These are phyloP conservation scores for Candida sakaeoensis DNA, from an alignment of 805 yeast species.

Conservation along the genomic window DNA sequence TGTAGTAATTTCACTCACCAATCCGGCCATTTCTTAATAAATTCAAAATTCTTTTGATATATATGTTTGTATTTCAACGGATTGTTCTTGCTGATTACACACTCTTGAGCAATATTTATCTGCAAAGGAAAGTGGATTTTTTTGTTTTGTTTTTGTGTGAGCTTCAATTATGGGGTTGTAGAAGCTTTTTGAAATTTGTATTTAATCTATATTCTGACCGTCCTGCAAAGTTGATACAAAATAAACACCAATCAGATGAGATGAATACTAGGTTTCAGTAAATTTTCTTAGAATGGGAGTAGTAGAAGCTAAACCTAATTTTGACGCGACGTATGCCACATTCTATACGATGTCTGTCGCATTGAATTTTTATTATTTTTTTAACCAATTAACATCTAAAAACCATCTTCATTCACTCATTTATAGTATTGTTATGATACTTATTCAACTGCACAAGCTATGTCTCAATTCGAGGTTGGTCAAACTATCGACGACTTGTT, in stretches of 20 bases:
- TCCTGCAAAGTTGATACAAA: too few species aligned
- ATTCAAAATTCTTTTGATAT: background rate
- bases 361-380: background rate
- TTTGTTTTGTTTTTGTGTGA: background rate
- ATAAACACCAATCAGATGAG: too few species aligned
- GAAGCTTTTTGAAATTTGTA: too few species aligned
- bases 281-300: too few species aligned
- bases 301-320: background rate
- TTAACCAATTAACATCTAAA: background rate
- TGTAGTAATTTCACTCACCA: background rate
- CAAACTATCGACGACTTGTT: background rate
- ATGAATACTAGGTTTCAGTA: too few species aligned
- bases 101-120: background rate
- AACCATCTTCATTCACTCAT: background rate
- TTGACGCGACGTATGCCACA: background rate
- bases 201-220: too few species aligned
- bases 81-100: too few species aligned
- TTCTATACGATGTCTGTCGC: background rate
- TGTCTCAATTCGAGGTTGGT: background rate
- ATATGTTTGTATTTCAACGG: too few species aligned
- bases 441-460: background rate
- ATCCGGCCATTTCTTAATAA: background rate
- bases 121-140: background rate
- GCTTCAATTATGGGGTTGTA: background rate
- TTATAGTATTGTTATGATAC: background rate